Base-by-base conservation (phyloP, 179 eudicot species). In the Spergularia azorica region DNA sequence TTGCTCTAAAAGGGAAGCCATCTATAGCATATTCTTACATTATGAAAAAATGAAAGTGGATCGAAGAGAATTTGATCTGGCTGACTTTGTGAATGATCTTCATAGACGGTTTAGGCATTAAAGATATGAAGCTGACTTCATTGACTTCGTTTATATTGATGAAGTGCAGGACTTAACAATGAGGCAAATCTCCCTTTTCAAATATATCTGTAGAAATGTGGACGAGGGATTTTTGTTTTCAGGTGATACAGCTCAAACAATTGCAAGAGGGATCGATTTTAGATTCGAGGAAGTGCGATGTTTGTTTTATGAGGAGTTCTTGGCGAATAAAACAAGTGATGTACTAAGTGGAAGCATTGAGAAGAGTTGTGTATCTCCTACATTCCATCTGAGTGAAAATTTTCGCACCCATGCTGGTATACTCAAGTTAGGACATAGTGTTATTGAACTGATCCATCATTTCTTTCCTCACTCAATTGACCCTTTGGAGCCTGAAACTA, bases 211-310 rank as follows among this genome's bases (percentile, higher is more conserved):
- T 77, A 80, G 21, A 58, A 91, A 90, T 83, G 93, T 88, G 20
- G 86, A 90, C 1, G 97, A 92, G 69, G 97, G 97, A 1, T 92
- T 92, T 79, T 87, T 90, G 71, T 89, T 92, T 78, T 87, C 91
- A 3, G 97, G 97, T 11, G 97, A 92, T 72, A 92, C 97, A 6
- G 97, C 97, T 1, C 97, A 92, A 16, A 90, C 97, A 1, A 92
- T 92, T 73, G 94, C 97, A 50, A 81, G 89, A 63, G 97, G 97
- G 20, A 87, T 92, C 54, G 91, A 87, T 71, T 92, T 92, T 59
- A 75, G 97, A 66, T 92, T 92, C 71, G 82, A 92, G 74, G 97
- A 90, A 74, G 83, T 92, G 55, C 63, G 90, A 72, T 79, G 84
- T 52, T 61, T 92, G 56, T 92, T 90, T 73, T 90, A 86, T 70